These are phyloP conservation scores for Astragalus glycyphyllos DNA, from an alignment of 306 rosid genomes.

Conservation along the genomic window DNA sequence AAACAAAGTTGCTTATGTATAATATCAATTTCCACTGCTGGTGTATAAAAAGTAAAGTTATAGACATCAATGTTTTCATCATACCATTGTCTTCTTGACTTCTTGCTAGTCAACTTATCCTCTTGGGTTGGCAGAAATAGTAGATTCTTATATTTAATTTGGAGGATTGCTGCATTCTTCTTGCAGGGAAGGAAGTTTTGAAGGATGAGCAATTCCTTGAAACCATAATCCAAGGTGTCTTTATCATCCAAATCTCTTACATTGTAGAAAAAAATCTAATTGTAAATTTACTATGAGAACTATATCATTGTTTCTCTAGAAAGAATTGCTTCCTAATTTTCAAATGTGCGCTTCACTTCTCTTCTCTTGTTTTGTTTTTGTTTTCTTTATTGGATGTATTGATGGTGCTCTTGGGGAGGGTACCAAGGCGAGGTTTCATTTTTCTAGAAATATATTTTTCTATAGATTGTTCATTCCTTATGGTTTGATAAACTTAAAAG, in stretches of 20 bases:
- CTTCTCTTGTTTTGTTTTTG: conserved; percentile 8
- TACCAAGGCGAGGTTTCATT: conserved; percentile 25
- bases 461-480: conserved; percentile 18
- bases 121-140: conserved; percentile 27
- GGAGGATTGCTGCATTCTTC: conserved; percentile 27
- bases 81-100: conserved; percentile 17
- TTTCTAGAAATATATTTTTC: not conserved
- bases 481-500: conserved; percentile 33
- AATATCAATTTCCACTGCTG: conserved; percentile 23
- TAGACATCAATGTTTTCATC: conserved; percentile 23
- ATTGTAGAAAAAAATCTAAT: conserved; percentile 26
- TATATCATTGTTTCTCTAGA: conserved; percentile 26
- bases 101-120: conserved; percentile 25
- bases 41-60: conserved; percentile 5
- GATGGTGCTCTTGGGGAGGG: conserved; percentile 17
- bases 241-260: conserved; percentile 23
- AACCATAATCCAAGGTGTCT: conserved; percentile 80
- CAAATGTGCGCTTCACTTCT: conserved; percentile 21
- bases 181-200: conserved; percentile 75
- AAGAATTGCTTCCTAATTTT: conserved; percentile 28
- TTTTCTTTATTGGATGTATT: conserved; percentile 17
- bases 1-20: conserved; percentile 1
- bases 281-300: conserved; percentile 28
- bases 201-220: conserved; percentile 88
- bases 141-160: conserved; percentile 16